Evolutionary conservation across 495 filamentous ascomycete species (phyloP).

Genomic region (Aspergillus cristatus): DNA sequence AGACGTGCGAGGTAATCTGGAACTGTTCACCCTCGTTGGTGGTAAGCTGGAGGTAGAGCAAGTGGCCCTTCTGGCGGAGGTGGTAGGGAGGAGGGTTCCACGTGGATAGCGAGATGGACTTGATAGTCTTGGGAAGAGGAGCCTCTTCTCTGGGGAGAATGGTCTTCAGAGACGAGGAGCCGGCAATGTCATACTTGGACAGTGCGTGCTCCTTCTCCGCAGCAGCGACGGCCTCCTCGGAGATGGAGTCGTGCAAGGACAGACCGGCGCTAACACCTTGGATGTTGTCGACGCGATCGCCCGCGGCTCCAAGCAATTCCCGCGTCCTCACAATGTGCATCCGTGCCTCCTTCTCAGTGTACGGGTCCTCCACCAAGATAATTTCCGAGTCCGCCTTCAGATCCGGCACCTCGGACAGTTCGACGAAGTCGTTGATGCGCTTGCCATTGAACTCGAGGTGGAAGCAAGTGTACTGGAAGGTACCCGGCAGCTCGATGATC

Average conservation of each 20-base stretch:
- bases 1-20: slow-evolving; percentile 86
- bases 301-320: slow-evolving; percentile 86
- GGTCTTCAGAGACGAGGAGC: slow-evolving; percentile 52
- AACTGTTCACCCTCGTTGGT: slow-evolving; percentile 89
- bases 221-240: slow-evolving; percentile 32
- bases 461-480: slow-evolving; percentile 97
- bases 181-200: slow-evolving; percentile 66
- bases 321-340: slow-evolving; percentile 85
- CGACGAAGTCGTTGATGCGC: slow-evolving; percentile 89
- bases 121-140: slow-evolving; percentile 75
- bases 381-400: slow-evolving; percentile 67
- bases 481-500: slow-evolving; percentile 85
- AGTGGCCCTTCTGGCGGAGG: slow-evolving; percentile 81
- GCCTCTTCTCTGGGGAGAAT: slow-evolving; percentile 59
- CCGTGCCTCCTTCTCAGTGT: slow-evolving; percentile 96
- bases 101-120: slow-evolving; percentile 74
- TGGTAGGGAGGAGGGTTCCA: slow-evolving; percentile 97
- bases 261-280: slow-evolving; percentile 80
- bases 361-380: slow-evolving; percentile 83
- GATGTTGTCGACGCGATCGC: slow-evolving; percentile 78
- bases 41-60: slow-evolving; percentile 80
- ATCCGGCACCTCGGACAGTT: slow-evolving; percentile 83
- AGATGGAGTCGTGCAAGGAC: slow-evolving; percentile 75
- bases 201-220: slow-evolving; percentile 48
- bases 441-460: slow-evolving; percentile 82